Conservation (phyloP, 2,329 filamentous ascomycete species). For the Venturia effusa region DNA sequence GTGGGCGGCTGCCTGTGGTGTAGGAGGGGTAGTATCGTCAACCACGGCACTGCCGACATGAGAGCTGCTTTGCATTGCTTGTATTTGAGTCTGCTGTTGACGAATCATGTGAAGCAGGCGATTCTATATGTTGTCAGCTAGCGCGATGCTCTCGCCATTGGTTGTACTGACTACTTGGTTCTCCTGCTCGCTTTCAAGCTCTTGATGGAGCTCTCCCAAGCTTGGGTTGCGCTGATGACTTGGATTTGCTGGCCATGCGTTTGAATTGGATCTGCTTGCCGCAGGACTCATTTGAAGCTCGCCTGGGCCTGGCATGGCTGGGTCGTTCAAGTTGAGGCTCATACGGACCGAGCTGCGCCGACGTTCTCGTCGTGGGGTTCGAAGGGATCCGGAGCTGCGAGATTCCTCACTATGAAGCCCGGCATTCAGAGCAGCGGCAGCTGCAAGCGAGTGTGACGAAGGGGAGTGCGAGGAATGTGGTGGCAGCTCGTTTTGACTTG, state of each 20-base stretch:
- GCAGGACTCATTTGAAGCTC: conserved; percentile 47
- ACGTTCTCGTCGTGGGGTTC: conserved; percentile 23
- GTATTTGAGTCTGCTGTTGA: conserved; percentile 60
- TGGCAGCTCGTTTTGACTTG: not conserved
- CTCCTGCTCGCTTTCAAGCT: conserved; percentile 70
- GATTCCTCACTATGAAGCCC: conserved; percentile 57
- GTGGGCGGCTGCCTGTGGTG: conserved; percentile 27
- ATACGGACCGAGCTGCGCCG: conserved; percentile 59
- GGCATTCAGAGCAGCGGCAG: conserved; percentile 67
- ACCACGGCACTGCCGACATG: conserved; percentile 32
- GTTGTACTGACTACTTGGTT: conserved; percentile 53
- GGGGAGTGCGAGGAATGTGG: conserved; percentile 37
- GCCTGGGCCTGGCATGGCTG: conserved; percentile 53
- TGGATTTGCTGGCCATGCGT: conserved; percentile 4
- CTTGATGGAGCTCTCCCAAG: conserved; percentile 66
- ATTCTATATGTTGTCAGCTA: conserved; percentile 40
- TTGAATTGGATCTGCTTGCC: conserved; percentile 15
- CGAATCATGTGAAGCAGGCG: conserved; percentile 68
- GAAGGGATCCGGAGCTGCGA: conserved; percentile 35
- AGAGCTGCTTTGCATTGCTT: conserved; percentile 38
- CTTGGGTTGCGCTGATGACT: conserved; percentile 59
- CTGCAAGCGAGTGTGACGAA: conserved; percentile 61
- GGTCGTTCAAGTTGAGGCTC: conserved; percentile 66
- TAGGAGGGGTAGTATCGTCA: conserved; percentile 42
- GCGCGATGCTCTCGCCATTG: not conserved